Evolutionary conservation across 2,329 filamentous ascomycete species (phyloP).

Genomic region (Sporothrix pseudoabietina): DNA sequence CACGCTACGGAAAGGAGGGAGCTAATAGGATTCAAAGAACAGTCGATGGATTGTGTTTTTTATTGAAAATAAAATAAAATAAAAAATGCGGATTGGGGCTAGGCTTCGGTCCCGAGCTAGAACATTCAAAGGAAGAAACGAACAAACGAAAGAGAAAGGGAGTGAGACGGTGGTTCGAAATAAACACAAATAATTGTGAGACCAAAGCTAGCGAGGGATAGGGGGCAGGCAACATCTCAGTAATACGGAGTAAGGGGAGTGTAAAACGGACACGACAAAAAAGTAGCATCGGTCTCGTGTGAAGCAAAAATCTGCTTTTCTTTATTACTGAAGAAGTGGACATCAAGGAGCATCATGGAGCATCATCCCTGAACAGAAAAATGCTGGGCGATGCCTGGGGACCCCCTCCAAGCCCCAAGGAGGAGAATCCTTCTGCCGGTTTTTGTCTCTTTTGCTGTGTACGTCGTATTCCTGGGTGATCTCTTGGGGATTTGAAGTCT

Average conservation of each 20-base stretch:
- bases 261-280: not conserved
- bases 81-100: not conserved
- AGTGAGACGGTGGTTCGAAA: not conserved
- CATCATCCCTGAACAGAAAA: not conserved
- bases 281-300: not conserved
- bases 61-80: not conserved
- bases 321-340: not conserved
- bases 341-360: not conserved
- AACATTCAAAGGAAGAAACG: conserved; percentile 1
- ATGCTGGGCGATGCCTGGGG: no score
- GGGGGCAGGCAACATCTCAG: not conserved
- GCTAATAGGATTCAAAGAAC: not conserved
- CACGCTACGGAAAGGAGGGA: not conserved
- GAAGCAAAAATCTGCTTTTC: not conserved
- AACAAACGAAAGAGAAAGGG: not conserved
- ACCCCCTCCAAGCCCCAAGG: not conserved
- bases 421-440: not conserved
- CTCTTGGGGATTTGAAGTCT: not conserved
- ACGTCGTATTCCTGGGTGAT: not conserved
- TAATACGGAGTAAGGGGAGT: not conserved
- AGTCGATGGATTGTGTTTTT: not conserved
- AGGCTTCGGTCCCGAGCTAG: not conserved
- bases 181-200: not conserved
- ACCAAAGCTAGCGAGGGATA: not conserved
- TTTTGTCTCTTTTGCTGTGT: not conserved